Conservation (phyloP, 2,329 filamentous ascomycete species). For the Nemania diffusa region DNA sequence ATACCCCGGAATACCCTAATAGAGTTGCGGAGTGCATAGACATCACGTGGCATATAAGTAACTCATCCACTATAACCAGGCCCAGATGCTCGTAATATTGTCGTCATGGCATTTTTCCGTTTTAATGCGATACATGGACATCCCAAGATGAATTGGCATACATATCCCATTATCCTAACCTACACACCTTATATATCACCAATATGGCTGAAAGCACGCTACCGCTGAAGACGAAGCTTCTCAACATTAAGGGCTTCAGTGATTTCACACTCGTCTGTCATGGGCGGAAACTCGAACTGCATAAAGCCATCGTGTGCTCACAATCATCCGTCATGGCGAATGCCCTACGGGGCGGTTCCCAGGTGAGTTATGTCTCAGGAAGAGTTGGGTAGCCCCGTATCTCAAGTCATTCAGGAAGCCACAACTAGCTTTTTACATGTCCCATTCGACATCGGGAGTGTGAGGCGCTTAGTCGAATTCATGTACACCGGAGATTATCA, state of each 20-base stretch:
- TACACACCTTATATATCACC: neutral
- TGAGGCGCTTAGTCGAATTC: neutral
- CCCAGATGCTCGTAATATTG: neutral
- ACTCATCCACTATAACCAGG: neutral
- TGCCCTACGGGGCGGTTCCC: neutral
- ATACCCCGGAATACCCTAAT: neutral
- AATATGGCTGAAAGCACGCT: conserved; percentile 6
- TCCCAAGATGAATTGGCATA: neutral
- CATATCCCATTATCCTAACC: neutral
- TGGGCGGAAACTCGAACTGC: conserved; percentile 3
- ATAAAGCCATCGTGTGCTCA: conserved; percentile 10
- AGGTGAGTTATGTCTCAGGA: neutral
- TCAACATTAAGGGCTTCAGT: neutral
- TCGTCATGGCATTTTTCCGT: neutral
- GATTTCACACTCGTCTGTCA: conserved; percentile 10
- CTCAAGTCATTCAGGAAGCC: neutral
- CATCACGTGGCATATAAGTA: neutral
- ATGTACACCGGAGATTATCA: neutral
- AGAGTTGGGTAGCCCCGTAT: neutral
- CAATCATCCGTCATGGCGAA: conserved; percentile 12
- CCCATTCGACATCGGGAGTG: conserved; percentile 1
- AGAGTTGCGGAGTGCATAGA: neutral
- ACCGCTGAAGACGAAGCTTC: neutral
- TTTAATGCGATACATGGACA: neutral
- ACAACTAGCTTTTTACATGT: neutral